A percentile compares a stretch with the other conserved stretches of the same genome.
These are phyloP conservation scores for Meira nashicola DNA, from an alignment of 1,284 basidiomycete species.

Conservation along the genomic window DNA sequence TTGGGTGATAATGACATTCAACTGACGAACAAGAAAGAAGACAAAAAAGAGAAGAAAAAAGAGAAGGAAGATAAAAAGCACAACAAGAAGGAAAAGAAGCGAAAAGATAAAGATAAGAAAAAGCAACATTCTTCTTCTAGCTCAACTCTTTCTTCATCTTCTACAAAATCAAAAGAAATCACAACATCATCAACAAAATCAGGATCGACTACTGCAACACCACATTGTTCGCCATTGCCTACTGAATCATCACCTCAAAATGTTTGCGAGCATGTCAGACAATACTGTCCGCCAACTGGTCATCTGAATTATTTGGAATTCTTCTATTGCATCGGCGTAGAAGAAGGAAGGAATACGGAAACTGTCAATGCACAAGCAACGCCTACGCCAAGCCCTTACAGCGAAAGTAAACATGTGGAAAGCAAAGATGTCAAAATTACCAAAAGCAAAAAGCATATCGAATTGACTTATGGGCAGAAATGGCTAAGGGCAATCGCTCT, in stretches of 20 bases:
- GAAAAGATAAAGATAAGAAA: background rate
- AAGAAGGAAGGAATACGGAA: background rate
- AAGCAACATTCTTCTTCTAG: constrained; percentile 1
- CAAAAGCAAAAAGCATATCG: background rate
- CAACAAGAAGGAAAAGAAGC: too few species aligned
- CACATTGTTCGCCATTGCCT: constrained; percentile 3
- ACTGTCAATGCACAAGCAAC: background rate
- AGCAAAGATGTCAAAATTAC: background rate
- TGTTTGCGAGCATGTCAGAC: constrained; percentile 32
- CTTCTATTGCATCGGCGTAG: constrained; percentile 42
- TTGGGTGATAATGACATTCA: background rate
- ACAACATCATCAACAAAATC: background rate
- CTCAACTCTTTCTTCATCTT: background rate
- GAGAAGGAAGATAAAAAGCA: background rate
- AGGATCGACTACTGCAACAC: background rate
- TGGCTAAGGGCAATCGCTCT: constrained; percentile 23
- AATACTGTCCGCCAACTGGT: constrained; percentile 31
- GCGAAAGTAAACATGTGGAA: background rate
- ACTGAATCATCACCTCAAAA: constrained; percentile 13
- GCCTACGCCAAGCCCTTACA: background rate
- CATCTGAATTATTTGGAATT: constrained; percentile 39
- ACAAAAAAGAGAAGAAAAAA: background rate
- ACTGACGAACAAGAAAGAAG: background rate
- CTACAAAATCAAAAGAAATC: background rate
- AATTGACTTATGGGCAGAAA: constrained; percentile 7